Evolutionary conservation across 169 alveolate genomes (phyloP).

Genomic region (Toxoplasma gondii): DNA sequence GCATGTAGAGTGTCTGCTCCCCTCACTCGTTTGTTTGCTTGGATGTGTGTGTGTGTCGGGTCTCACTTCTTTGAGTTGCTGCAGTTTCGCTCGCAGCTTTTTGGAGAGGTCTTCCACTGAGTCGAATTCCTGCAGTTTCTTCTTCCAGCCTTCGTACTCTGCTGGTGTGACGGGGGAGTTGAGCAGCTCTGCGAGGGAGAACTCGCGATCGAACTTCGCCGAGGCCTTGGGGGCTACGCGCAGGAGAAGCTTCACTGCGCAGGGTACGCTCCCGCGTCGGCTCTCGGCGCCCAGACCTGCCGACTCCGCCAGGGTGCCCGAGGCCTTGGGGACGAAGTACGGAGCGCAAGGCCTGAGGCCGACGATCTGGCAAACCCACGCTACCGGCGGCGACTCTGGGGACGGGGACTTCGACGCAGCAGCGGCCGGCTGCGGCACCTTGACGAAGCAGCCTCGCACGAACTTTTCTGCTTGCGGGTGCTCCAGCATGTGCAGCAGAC

Average conservation of each 20-base stretch:
- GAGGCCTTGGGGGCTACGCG: constrained; percentile 16
- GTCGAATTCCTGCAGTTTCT: constrained; percentile 31
- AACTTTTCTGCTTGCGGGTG: constrained; percentile 51
- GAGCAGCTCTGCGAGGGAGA: constrained; percentile 33
- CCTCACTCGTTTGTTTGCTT: background rate
- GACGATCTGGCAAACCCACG: constrained; percentile 30
- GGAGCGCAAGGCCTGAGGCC: background rate
- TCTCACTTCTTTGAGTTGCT: constrained; percentile 29
- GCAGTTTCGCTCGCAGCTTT: background rate
- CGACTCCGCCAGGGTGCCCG: background rate
- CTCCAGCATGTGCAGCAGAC: constrained; percentile 35
- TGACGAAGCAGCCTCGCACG: constrained; percentile 48
- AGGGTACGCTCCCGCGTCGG: background rate
- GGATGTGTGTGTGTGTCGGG: background rate
- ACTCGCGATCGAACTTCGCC: constrained; percentile 37
- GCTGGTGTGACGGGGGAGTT: constrained; percentile 6
- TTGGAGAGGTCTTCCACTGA: constrained; percentile 30
- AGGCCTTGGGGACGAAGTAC: background rate
- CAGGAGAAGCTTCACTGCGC: background rate
- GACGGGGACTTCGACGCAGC: background rate
- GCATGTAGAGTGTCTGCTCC: too few relatives aligned
- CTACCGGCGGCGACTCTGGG: background rate
- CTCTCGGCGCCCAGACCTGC: background rate
- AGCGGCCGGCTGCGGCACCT: constrained; percentile 17
- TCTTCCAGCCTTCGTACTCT: constrained; percentile 18